Percentiles rank a stretch among this genome's conserved stretches.
Conservation (phyloP, 2,329 filamentous ascomycete genomes). For the Teratosphaeria zuluensis region DNA sequence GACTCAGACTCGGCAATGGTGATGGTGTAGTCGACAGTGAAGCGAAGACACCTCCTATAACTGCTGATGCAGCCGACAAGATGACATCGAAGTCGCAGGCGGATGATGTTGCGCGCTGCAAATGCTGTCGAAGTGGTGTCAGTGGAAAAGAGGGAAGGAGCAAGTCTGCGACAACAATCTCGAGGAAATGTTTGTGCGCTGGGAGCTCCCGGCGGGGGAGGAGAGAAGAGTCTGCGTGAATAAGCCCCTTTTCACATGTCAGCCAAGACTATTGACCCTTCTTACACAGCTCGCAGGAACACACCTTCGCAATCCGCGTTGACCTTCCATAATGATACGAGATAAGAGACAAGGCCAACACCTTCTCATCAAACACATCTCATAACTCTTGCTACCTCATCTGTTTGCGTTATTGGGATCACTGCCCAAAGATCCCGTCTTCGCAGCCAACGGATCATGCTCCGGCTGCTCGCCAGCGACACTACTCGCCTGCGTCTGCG, state of each 20-base stretch:
- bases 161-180: neutral
- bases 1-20: neutral
- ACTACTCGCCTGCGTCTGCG: neutral
- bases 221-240: neutral
- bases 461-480: constrained; percentile 1
- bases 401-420: neutral
- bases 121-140: neutral
- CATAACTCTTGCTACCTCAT: neutral
- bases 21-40: neutral
- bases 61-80: neutral
- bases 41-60: neutral
- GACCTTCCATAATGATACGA: too few species aligned
- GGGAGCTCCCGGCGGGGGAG: neutral
- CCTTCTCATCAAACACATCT: neutral
- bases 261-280: neutral
- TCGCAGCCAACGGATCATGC: constrained; percentile 2
- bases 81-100: neutral
- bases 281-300: neutral
- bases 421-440: neutral
- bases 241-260: neutral
- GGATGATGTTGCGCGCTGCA: neutral
- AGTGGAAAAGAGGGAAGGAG: neutral
- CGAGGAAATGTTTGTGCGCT: neutral
- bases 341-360: neutral
- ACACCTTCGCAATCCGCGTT: neutral